phyloP scores from a whole-genome alignment of 257 asterid species.

The Lavandula angustifolia region DNA sequence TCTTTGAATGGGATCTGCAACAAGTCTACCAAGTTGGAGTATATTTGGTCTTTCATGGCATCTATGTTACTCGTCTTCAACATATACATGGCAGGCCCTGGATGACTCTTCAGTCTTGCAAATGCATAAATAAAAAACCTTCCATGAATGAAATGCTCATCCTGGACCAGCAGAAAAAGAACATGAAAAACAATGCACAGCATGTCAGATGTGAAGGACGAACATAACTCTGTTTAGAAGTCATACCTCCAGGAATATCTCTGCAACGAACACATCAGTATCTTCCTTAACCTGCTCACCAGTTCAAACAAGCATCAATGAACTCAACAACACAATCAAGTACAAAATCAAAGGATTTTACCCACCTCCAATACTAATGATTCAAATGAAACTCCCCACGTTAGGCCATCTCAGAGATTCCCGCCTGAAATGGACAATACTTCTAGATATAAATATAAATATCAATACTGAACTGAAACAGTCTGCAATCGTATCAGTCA shows the following conservation, averaged over 20 bases:
- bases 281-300: conserved; percentile 70
- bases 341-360: conserved; percentile 20
- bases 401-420: conserved; percentile 84
- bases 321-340: neutral
- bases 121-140: conserved; percentile 43
- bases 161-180: conserved; percentile 1
- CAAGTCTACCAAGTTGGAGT: conserved; percentile 47
- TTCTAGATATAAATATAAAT: conserved; percentile 16
- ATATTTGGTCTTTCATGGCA: conserved; percentile 64
- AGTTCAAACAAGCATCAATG: conserved; percentile 18
- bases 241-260: conserved; percentile 88
- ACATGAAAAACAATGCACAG: neutral
- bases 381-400: conserved; percentile 85
- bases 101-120: conserved; percentile 74
- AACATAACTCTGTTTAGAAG: neutral
- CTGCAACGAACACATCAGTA: conserved; percentile 69
- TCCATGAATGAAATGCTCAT: conserved; percentile 3
- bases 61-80: conserved; percentile 61
- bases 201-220: neutral
- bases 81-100: conserved; percentile 59
- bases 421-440: conserved; percentile 46
- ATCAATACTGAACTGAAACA: neutral
- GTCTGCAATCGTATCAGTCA: neutral
- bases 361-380: conserved; percentile 79
- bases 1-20: conserved; percentile 36